Conservation (phyloP, 1,139 yeast genomes). For the Eremothecium sinecaudum region DNA sequence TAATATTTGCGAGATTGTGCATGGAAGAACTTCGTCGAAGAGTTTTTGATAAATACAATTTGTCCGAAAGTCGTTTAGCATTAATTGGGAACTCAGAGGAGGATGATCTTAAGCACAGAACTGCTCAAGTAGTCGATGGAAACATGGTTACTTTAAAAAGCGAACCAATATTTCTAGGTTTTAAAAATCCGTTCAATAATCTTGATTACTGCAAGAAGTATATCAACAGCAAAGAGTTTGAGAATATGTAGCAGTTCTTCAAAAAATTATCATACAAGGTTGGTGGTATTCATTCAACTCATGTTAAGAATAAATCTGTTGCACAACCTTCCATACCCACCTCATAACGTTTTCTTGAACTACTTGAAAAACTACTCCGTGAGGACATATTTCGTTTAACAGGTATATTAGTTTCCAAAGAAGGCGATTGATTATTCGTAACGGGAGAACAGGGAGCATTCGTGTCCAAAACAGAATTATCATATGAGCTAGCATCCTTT, state of each 20-base stretch:
- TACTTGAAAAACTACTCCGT: not conserved
- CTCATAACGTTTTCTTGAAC: no score
- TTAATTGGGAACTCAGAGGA: conserved; percentile 12
- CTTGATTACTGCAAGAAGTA: conserved; percentile 4
- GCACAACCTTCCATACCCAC: no score
- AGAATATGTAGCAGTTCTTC: conserved; percentile 1
- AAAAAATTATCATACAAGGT: no score
- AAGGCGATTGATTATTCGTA: no score
- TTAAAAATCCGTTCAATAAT: conserved; percentile 1
- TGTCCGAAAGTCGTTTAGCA: conserved; percentile 10
- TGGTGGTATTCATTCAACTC: no score
- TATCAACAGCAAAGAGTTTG: not conserved
- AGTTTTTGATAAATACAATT: conserved; percentile 8
- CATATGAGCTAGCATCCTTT: not conserved
- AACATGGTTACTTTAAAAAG: not conserved
- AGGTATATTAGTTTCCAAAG: no score
- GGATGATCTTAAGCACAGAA: conserved; percentile 8
- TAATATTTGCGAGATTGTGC: conserved; percentile 6
- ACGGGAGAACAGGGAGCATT: not conserved
- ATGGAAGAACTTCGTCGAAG: conserved; percentile 8
- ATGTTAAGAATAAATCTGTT: no score
- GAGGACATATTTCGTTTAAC: not conserved
- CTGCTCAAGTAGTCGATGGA: not conserved
- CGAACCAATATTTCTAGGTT: conserved; percentile 1
- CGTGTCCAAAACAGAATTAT: not conserved